Evolutionary conservation across 2,329 filamentous ascomycete species (phyloP), one percentile per base, ranked within the genome.

Genomic region (Epicoccum nigrum): DNA sequence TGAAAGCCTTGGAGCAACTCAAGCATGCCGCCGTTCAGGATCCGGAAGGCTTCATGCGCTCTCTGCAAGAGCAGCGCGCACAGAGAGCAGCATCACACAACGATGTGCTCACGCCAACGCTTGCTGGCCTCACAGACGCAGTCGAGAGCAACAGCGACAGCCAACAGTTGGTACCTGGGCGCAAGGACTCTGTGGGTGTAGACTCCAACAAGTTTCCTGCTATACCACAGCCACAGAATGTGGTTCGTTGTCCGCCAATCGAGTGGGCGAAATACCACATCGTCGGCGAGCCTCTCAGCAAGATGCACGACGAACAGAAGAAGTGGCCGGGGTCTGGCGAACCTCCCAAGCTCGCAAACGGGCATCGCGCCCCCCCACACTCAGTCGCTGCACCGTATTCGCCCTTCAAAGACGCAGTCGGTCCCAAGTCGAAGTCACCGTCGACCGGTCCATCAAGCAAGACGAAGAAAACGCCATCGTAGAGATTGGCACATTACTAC

Each of bases 261-360:
- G 96, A 97, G 77, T 97, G 93, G 93, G 85, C 86, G 11, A 92
- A 96, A 69, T 97, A 97, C 72, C 90, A 90, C 62, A 81, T 97
- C n/a, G 86, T 94, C 3, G 92, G 91, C 40, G 87, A 90, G 53
- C 85, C 90, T 1, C 79, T 97, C 28, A 91, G 97, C 72, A 89
- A 86, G 69, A 79, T 97, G 57, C 92, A 97, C 70, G 83, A 85
- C 42, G 89, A 96, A 67, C 92, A 97, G 74, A 76, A 86, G 44
- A 75, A 78, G 40, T 71, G 68, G 60, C 69, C 69, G 16, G 64
- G 60, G 15, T 52, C 73, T 7, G 72, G 75, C 8, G 77, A 74
- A 76, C 68, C 70, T 37, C 65, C 67, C 17, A 63, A 63, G 34
- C 60, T 64, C 27, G 62, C 63, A 32, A 57, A 65, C 59, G 77